Evolutionary conservation across 1,284 basidiomycete species (phyloP).

Genomic region (Dichomitus squalens): DNA sequence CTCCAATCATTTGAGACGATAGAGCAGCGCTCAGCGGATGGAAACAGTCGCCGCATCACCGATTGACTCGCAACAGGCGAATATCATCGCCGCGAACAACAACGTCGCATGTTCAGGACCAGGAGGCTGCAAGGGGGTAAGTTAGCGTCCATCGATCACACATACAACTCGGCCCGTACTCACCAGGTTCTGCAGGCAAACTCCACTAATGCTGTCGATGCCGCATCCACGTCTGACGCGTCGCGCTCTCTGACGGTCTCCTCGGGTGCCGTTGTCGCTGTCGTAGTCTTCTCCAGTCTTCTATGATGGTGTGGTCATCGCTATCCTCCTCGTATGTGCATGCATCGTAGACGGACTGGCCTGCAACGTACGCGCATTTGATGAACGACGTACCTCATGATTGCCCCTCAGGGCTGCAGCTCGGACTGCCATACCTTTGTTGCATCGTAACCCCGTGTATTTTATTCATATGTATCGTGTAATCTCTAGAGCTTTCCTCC

Average conservation of each 20-base stretch:
- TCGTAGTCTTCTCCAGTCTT: constrained; percentile 9
- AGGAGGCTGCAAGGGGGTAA: constrained; percentile 16
- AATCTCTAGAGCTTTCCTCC: neutral
- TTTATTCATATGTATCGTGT: constrained; percentile 3
- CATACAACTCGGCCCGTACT: neutral
- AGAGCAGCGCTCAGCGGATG: neutral
- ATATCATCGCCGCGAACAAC: constrained; percentile 18
- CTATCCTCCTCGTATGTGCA: neutral
- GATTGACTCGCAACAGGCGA: constrained; percentile 19
- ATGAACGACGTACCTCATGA: neutral
- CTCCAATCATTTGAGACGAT: neutral
- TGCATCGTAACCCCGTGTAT: constrained; percentile 7
- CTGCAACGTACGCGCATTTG: neutral
- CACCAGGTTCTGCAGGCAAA: constrained; percentile 3
- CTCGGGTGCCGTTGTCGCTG: neutral
- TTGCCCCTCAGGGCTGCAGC: constrained; percentile 19
- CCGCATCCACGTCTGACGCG: constrained; percentile 9
- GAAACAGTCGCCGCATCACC: constrained; percentile 15
- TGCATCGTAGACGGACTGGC: neutral
- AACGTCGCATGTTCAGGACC: constrained; percentile 19
- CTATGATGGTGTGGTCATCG: neutral
- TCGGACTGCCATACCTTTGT: constrained; percentile 20
- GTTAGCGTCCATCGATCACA: neutral
- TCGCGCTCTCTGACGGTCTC: neutral
- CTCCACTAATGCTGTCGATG: constrained; percentile 1